phyloP scores from a whole-genome alignment of 768 basidiomycete genomes.

The Lactifluus subvellereus region DNA sequence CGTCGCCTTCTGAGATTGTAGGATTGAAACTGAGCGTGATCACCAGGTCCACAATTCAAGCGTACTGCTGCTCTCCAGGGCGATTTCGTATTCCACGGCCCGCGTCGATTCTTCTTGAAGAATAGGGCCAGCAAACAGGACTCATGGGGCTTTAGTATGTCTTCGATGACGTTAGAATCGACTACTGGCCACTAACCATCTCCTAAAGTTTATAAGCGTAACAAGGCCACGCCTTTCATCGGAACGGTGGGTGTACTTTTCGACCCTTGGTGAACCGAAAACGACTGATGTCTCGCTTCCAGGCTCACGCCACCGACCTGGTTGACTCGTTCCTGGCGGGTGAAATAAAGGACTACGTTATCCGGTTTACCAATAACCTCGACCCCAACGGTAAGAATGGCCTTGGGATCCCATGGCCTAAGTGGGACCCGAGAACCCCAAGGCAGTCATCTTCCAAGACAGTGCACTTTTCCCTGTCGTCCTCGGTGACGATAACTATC shows the following conservation, averaged over 20 bases:
- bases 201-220: slow-evolving; percentile 17
- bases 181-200: background rate
- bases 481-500: slow-evolving; percentile 17
- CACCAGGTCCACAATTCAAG: slow-evolving; percentile 21
- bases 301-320: slow-evolving; percentile 15
- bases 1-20: background rate
- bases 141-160: slow-evolving; percentile 21
- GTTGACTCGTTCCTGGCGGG: slow-evolving; percentile 3
- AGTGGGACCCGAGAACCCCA: slow-evolving; percentile 12
- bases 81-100: slow-evolving; percentile 23
- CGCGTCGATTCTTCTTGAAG: slow-evolving; percentile 18
- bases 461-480: slow-evolving; percentile 1
- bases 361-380: slow-evolving; percentile 19
- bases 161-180: too few relatives aligned
- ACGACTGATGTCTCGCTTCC: background rate
- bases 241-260: slow-evolving; percentile 12
- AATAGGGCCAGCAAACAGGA: slow-evolving; percentile 11
- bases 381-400: slow-evolving; percentile 19
- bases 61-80: slow-evolving; percentile 20
- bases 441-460: slow-evolving; percentile 19
- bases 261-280: too few relatives aligned
- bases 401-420: slow-evolving; percentile 15
- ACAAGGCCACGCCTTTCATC: slow-evolving; percentile 14
- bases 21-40: background rate
- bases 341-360: slow-evolving; percentile 21